phyloP scores from a whole-genome alignment of 2,329 filamentous ascomycete genomes.

The Penicillium sp. region DNA sequence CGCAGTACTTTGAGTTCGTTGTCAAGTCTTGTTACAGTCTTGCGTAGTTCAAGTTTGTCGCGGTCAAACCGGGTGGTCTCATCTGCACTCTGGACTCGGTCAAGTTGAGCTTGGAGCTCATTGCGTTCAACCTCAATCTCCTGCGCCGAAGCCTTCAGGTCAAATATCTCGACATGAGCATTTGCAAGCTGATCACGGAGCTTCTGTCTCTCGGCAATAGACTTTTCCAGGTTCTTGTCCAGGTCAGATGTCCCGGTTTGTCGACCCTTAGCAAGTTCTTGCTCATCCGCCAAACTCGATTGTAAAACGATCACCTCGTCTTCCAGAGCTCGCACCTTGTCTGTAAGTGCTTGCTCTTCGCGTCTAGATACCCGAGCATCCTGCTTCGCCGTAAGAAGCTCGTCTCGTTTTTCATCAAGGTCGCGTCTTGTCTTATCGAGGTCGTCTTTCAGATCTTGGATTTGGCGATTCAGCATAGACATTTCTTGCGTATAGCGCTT shows the following conservation, averaged over 20 bases:
- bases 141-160: slow-evolving; percentile 55
- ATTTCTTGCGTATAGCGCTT: slow-evolving; percentile 72
- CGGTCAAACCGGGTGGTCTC: slow-evolving; percentile 63
- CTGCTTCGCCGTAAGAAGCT: slow-evolving; percentile 65
- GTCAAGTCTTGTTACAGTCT: slow-evolving; percentile 66
- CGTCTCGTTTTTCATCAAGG: slow-evolving; percentile 63
- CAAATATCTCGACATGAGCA: slow-evolving; percentile 60
- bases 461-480: slow-evolving; percentile 66
- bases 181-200: slow-evolving; percentile 63
- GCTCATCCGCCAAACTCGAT: slow-evolving; percentile 62
- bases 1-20: slow-evolving; percentile 63
- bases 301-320: slow-evolving; percentile 76
- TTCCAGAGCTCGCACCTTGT: slow-evolving; percentile 67
- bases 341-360: slow-evolving; percentile 60
- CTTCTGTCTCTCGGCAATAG: slow-evolving; percentile 59
- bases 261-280: slow-evolving; percentile 58
- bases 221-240: slow-evolving; percentile 56
- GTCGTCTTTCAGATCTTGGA: slow-evolving; percentile 70
- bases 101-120: slow-evolving; percentile 62
- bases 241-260: slow-evolving; percentile 59
- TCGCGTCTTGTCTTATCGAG: slow-evolving; percentile 65
- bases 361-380: slow-evolving; percentile 67
- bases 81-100: slow-evolving; percentile 52
- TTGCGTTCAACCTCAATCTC: slow-evolving; percentile 65
- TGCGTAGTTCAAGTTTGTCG: slow-evolving; percentile 67